Base-by-base conservation (phyloP, 345 rosid species). In the Sisymbrium altissimum region DNA sequence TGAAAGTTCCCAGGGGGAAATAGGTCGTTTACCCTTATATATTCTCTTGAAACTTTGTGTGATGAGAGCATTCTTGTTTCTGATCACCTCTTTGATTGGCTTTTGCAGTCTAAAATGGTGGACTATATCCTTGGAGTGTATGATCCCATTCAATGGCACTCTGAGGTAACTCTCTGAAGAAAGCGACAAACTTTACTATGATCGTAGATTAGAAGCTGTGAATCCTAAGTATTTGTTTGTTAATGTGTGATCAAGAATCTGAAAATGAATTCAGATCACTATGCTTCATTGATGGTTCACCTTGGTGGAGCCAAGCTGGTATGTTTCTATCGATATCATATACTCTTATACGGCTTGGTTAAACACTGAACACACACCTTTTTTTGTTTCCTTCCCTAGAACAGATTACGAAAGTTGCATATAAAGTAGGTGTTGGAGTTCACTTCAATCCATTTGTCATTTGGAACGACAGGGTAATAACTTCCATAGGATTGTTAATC, bases 271-370 rank as follows among this genome's bases (percentile, higher is more conserved):
- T 68, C 81, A 63, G 86, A 84, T 80, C 98, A 93, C 72, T 93
- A 91, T 82, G 86, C 94, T 60, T 85, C 88, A 40, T 89, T 96
- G 96, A 82, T 93, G 91, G 83, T 78, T 74, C 79, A 72, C 52
- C 83, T 91, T 53, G 96, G 96, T 7, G 90, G 98, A 62, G 86
- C 92, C 48, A 93, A 81, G 67, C 85, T 88, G 93, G 98, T 91
- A 55, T 65, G 52, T 74, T 76, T 56, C 68, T 63, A 76, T 71
- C 55, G 14, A 53, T 71, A 33, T 62, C 62, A 14, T 36, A 6
- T 46, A 21, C 32, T 45, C 15, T 64, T 46, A 30, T 41, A 6
- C 5, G 11, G 41, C 40, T 56, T 38, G 6, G 55, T 40, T 40
- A 29, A 46, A 67, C 56, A 30, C 62, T 74, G 19, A 72, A 29